phyloP scores from a whole-genome alignment of 345 rosid species.

The Pistacia integerrima region DNA sequence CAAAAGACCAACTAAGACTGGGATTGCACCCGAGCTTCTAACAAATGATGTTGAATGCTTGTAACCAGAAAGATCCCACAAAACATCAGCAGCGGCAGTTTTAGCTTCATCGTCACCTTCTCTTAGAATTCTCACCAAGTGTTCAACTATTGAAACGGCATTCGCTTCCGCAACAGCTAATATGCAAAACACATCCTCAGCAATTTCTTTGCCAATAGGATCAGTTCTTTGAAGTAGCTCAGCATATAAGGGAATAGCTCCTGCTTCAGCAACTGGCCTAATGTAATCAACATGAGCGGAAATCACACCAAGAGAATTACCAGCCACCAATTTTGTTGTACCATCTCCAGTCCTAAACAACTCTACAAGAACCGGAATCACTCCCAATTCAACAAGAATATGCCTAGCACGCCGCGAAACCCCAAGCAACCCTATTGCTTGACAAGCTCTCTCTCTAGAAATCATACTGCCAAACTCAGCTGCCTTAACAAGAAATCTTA shows the following conservation, averaged over 20 bases:
- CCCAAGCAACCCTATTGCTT: conserved; percentile 58
- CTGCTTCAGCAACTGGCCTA: conserved; percentile 53
- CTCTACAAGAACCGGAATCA: conserved; percentile 51
- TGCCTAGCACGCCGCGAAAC: conserved; percentile 41
- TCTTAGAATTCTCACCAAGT: conserved; percentile 57
- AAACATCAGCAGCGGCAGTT: conserved; percentile 54
- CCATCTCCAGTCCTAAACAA: conserved; percentile 48
- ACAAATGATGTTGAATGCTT: conserved; percentile 51
- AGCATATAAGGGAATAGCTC: conserved; percentile 59
- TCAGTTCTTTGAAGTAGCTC: conserved; percentile 58
- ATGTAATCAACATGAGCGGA: conserved; percentile 52
- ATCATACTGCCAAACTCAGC: conserved; percentile 48
- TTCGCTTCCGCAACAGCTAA: conserved; percentile 58
- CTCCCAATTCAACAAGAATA: conserved; percentile 54
- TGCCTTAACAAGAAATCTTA: conserved; percentile 58
- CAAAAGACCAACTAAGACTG: conserved; percentile 47
- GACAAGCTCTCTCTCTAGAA: conserved; percentile 70
- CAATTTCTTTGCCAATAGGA: conserved; percentile 54
- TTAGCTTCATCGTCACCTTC: conserved; percentile 56
- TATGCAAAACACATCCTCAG: conserved; percentile 61
- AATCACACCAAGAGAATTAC: conserved; percentile 58
- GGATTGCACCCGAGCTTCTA: conserved; percentile 61
- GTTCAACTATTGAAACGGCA: conserved; percentile 50
- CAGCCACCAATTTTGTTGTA: conserved; percentile 47
- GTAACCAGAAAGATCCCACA: conserved; percentile 59